A percentile compares a stretch with the other conserved stretches of the same genome.
Conservation (phyloP, 768 basidiomycete species). For the Galerina marginata region DNA sequence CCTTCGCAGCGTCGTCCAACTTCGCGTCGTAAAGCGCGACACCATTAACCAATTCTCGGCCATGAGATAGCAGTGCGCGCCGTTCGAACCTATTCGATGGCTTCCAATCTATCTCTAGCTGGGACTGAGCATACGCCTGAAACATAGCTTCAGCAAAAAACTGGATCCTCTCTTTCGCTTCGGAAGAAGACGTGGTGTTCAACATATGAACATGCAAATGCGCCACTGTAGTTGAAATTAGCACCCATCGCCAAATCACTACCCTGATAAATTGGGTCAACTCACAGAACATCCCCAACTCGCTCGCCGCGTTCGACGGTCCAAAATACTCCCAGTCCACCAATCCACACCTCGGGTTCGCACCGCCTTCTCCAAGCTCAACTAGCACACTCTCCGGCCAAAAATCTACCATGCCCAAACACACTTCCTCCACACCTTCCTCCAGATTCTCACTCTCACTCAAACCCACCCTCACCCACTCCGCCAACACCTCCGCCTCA, state of each 20-base stretch:
- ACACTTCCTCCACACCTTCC: slow-evolving; percentile 18
- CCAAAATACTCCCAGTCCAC: slow-evolving; percentile 43
- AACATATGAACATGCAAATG: slow-evolving; percentile 33
- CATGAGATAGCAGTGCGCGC: slow-evolving; percentile 30
- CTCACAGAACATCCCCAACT: slow-evolving; percentile 40
- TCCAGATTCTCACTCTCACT: not conserved
- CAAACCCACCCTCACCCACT: slow-evolving; percentile 10
- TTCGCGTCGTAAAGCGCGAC: slow-evolving; percentile 26
- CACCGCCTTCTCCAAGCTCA: slow-evolving; percentile 12
- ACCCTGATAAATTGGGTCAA: not conserved
- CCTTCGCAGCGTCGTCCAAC: slow-evolving; percentile 23
- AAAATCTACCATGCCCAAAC: slow-evolving; percentile 38
- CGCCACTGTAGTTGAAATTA: slow-evolving; percentile 25
- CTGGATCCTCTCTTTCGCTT: slow-evolving; percentile 14
- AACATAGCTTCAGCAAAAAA: slow-evolving; percentile 26
- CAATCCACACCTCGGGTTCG: slow-evolving; percentile 23
- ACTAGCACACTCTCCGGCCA: slow-evolving; percentile 39
- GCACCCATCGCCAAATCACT: not conserved
- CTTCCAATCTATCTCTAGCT: not conserved
- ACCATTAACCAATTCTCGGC: slow-evolving; percentile 34
- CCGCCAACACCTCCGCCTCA: slow-evolving; percentile 7
- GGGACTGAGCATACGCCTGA: slow-evolving; percentile 15
- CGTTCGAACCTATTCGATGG: slow-evolving; percentile 25
- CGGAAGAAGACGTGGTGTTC: slow-evolving; percentile 15
- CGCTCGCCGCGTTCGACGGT: slow-evolving; percentile 30